A percentile compares a stretch with the other conserved stretches of the same genome.
These are phyloP conservation scores for Saccharomycopsis fermentans DNA, from an alignment of 805 yeast genomes.

Conservation along the genomic window DNA sequence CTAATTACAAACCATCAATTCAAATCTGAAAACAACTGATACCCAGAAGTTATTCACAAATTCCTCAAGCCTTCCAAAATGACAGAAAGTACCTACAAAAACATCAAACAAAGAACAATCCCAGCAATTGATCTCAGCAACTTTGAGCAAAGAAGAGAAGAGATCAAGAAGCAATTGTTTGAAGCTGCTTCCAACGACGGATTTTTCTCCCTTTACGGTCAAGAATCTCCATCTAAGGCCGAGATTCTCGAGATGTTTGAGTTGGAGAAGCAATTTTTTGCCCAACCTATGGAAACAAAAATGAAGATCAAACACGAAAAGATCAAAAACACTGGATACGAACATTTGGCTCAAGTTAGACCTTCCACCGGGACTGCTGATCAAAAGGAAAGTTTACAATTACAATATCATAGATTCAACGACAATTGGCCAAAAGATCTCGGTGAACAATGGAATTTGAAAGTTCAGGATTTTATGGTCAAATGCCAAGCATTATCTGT, in stretches of 20 bases:
- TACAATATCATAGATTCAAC: constrained; percentile 25
- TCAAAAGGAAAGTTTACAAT: constrained; percentile 27
- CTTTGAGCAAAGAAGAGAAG: constrained; percentile 23
- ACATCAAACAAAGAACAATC: constrained; percentile 14
- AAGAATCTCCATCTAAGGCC: constrained; percentile 24
- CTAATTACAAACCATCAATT: too few species aligned
- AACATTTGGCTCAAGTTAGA: constrained; percentile 26
- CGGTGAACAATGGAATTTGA: constrained; percentile 24
- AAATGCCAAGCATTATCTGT: constrained; percentile 23
- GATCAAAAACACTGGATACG: constrained; percentile 28
- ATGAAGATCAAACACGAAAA: constrained; percentile 26
- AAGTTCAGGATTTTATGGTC: constrained; percentile 20
- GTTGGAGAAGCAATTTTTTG: constrained; percentile 22
- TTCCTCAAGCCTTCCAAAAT: too few species aligned
- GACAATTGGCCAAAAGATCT: constrained; percentile 29
- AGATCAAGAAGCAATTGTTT: constrained; percentile 25
- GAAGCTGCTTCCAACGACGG: constrained; percentile 26
- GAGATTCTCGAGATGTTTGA: constrained; percentile 26
- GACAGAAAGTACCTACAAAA: not conserved
- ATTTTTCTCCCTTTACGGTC: constrained; percentile 26
- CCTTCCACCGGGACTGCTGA: constrained; percentile 30
- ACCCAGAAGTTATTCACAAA: too few species aligned
- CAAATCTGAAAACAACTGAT: too few species aligned
- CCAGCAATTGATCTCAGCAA: constrained; percentile 26
- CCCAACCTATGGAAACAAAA: constrained; percentile 21